Conservation (phyloP, 2,329 filamentous ascomycete species). For the Xylaria sp. region DNA sequence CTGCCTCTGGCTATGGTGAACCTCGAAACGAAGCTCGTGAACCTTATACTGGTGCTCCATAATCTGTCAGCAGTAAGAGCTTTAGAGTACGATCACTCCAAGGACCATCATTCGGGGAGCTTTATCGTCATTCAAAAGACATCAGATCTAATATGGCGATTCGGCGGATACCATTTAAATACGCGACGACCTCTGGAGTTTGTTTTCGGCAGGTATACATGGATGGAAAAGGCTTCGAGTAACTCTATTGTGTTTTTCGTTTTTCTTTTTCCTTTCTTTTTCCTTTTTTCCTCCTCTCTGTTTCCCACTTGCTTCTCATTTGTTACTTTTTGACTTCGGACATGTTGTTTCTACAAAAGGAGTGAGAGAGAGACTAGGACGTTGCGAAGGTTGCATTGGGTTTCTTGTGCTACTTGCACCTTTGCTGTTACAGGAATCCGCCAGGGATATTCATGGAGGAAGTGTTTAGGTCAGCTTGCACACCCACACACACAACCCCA, state of each 20-base stretch:
- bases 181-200: constrained; percentile 49
- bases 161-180: constrained; percentile 48
- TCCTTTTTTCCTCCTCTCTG: constrained; percentile 35
- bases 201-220: constrained; percentile 50
- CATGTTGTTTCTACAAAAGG: constrained; percentile 35
- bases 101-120: constrained; percentile 43
- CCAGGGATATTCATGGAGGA: constrained; percentile 41
- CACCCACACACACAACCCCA: constrained; percentile 31
- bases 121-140: constrained; percentile 34
- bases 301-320: constrained; percentile 23
- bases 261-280: constrained; percentile 38
- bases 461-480: constrained; percentile 41
- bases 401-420: constrained; percentile 36
- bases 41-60: constrained; percentile 55
- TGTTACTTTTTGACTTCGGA: constrained; percentile 33
- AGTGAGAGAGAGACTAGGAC: constrained; percentile 34
- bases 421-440: constrained; percentile 39
- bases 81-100: constrained; percentile 39
- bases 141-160: constrained; percentile 38
- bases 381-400: constrained; percentile 39
- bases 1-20: constrained; percentile 55
- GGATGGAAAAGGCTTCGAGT: constrained; percentile 50
- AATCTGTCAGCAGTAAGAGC: constrained; percentile 35
- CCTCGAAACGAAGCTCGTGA: constrained; percentile 56
- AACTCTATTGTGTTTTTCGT: constrained; percentile 44